Percentiles rank a stretch among this genome's conserved stretches.
phyloP scores from a whole-genome alignment of 257 asterid genomes.

The Primulina huaijiensis region DNA sequence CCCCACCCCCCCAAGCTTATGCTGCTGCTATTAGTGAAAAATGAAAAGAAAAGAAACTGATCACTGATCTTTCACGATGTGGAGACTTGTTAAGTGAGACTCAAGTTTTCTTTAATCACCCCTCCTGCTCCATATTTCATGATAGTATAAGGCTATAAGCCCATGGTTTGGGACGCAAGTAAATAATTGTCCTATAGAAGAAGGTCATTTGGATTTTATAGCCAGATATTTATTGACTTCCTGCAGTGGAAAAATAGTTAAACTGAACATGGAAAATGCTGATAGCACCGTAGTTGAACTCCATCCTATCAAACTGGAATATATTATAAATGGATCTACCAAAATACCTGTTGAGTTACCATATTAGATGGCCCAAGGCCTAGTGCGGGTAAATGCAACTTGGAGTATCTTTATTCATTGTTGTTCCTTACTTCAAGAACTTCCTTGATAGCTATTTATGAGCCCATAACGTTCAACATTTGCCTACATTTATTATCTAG shows the following conservation, averaged over 20 bases:
- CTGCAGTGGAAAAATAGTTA: too few relatives aligned
- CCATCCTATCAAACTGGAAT: too few relatives aligned
- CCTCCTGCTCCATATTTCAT: background rate
- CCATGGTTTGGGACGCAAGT: too few relatives aligned
- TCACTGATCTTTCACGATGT: too few relatives aligned
- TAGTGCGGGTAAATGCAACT: background rate
- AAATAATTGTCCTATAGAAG: too few relatives aligned
- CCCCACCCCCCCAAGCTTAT: background rate
- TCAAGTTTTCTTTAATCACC: background rate
- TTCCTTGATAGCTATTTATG: slow-evolving; percentile 3
- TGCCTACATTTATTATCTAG: slow-evolving; percentile 43
- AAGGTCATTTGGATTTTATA: too few relatives aligned
- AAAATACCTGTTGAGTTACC: too few relatives aligned
- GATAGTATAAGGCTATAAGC: background rate
- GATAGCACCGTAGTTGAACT: too few relatives aligned
- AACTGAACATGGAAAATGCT: too few relatives aligned
- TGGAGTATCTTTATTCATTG: background rate
- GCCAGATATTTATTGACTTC: too few relatives aligned
- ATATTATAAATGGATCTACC: too few relatives aligned
- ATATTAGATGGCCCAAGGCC: background rate
- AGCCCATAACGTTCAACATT: slow-evolving; percentile 14
- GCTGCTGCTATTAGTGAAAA: background rate
- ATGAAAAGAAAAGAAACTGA: too few relatives aligned
- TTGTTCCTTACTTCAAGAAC: slow-evolving; percentile 14
- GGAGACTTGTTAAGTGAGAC: background rate